Conservation (phyloP, 257 asterid genomes). For the Gentiana dahurica region DNA sequence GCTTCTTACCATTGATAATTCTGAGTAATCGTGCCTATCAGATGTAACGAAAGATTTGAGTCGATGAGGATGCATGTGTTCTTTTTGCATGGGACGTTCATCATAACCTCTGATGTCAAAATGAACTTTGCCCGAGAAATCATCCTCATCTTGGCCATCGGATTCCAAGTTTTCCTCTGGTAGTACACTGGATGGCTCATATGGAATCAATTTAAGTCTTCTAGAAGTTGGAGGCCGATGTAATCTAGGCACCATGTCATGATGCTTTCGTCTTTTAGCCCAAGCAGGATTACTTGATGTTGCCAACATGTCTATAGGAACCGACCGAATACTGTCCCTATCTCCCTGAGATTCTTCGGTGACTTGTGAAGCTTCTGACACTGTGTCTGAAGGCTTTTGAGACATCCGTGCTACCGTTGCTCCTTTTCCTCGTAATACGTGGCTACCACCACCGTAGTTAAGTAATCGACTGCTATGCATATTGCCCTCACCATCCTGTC, state of each 20-base stretch:
- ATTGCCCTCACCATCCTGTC: slow-evolving; percentile 40
- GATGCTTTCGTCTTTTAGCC: slow-evolving; percentile 46
- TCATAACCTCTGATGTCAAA: slow-evolving; percentile 1
- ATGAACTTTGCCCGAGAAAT: slow-evolving; percentile 12
- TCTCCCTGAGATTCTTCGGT: slow-evolving; percentile 42
- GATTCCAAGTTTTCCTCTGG: slow-evolving; percentile 17
- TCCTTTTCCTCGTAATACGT: slow-evolving; percentile 28
- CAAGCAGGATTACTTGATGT: slow-evolving; percentile 38
- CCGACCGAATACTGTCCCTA: slow-evolving; percentile 37
- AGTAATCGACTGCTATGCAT: slow-evolving; percentile 25
- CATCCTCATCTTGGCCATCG: slow-evolving; percentile 25
- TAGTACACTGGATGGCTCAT: slow-evolving; percentile 18
- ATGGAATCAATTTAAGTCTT: slow-evolving; percentile 17
- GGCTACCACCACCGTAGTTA: slow-evolving; percentile 14
- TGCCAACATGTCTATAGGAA: slow-evolving; percentile 38
- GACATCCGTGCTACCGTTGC: slow-evolving; percentile 33
- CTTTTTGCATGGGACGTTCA: slow-evolving; percentile 20
- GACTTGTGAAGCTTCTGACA: slow-evolving; percentile 56
- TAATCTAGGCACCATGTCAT: slow-evolving; percentile 26
- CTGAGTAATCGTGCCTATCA: slow-evolving; percentile 29
- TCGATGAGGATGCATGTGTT: slow-evolving; percentile 15
- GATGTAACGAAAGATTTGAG: slow-evolving; percentile 43
- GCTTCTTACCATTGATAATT: slow-evolving; percentile 31
- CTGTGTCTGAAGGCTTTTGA: slow-evolving; percentile 46
- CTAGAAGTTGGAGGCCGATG: slow-evolving; percentile 24